Evolutionary conservation across 2,329 filamentous ascomycete species (phyloP).

Genomic region (Diplodia intermedia): DNA sequence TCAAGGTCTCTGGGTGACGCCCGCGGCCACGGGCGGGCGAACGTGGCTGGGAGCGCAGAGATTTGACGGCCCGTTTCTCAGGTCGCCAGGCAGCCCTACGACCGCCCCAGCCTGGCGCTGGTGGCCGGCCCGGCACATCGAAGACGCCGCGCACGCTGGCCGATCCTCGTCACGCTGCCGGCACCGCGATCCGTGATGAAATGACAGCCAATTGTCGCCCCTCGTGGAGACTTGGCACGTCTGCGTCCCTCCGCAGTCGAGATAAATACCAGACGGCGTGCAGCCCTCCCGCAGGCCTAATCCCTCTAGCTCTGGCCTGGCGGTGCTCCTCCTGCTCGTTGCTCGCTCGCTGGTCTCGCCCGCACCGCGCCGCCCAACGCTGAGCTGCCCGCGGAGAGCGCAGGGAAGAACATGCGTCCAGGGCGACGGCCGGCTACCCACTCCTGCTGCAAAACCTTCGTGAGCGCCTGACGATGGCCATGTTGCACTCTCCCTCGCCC

Average conservation of each 20-base stretch:
- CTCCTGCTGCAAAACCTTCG: constrained; percentile 26
- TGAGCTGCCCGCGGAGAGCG: constrained; percentile 20
- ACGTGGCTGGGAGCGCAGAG: constrained; percentile 1
- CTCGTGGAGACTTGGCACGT: constrained; percentile 27
- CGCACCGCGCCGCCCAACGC: constrained; percentile 17
- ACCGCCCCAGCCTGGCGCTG: not conserved
- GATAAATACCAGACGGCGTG: constrained; percentile 17
- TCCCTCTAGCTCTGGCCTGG: not conserved
- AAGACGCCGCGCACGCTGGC: constrained; percentile 11
- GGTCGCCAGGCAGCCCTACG: constrained; percentile 23
- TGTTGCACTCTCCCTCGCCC: constrained; percentile 45
- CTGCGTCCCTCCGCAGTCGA: constrained; percentile 16
- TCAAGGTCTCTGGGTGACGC: constrained; percentile 4
- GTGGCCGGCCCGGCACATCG: constrained; percentile 14
- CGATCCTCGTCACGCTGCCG: constrained; percentile 21
- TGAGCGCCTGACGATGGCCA: constrained; percentile 30
- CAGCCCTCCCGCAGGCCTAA: not conserved
- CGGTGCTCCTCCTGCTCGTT: constrained; percentile 27
- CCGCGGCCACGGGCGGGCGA: not conserved
- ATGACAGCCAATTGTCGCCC: constrained; percentile 27
- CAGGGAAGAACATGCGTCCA: constrained; percentile 31
- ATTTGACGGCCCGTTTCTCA: constrained; percentile 18
- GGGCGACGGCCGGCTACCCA: constrained; percentile 29
- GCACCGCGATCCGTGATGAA: constrained; percentile 18
- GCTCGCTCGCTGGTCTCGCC: constrained; percentile 28